Conservation (phyloP, 129 eudicot genomes). For the Helichrysum umbraculigerum region DNA sequence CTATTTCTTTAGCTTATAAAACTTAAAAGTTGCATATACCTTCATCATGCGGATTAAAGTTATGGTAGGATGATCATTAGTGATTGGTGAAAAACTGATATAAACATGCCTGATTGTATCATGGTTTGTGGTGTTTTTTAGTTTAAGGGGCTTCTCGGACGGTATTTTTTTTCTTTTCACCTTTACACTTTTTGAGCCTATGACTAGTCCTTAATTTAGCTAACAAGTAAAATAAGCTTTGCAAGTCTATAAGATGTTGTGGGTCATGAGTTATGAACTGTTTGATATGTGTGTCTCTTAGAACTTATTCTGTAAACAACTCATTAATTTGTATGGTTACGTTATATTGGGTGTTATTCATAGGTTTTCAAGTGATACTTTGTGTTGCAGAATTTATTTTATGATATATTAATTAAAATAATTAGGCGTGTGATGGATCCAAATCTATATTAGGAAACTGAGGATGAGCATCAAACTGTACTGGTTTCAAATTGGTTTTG, state of each 20-base stretch:
- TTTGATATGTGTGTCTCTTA: too few species aligned
- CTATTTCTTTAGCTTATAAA: neutral
- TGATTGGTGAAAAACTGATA: neutral
- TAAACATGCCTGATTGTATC: neutral
- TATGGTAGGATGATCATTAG: neutral
- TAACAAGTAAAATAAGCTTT: neutral
- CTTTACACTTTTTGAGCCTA: too few species aligned
- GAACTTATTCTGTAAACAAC: too few species aligned
- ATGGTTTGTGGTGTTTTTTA: constrained; percentile 9
- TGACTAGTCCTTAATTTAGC: neutral
- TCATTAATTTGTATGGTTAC: too few species aligned
- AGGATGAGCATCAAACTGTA: neutral
- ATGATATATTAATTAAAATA: too few species aligned
- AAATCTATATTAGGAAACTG: neutral
- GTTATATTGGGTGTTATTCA: too few species aligned
- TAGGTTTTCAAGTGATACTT: too few species aligned
- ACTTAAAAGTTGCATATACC: neutral
- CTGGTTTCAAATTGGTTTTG: too few species aligned
- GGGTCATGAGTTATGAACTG: too few species aligned
- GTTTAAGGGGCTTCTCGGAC: neutral
- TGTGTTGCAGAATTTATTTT: too few species aligned
- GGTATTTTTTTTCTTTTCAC: too few species aligned
- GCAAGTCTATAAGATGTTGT: neutral
- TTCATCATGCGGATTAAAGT: neutral
- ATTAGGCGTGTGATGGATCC: neutral